Base-by-base conservation (phyloP, 2,329 filamentous ascomycete genomes). In the Xylaria hypoxylon region DNA sequence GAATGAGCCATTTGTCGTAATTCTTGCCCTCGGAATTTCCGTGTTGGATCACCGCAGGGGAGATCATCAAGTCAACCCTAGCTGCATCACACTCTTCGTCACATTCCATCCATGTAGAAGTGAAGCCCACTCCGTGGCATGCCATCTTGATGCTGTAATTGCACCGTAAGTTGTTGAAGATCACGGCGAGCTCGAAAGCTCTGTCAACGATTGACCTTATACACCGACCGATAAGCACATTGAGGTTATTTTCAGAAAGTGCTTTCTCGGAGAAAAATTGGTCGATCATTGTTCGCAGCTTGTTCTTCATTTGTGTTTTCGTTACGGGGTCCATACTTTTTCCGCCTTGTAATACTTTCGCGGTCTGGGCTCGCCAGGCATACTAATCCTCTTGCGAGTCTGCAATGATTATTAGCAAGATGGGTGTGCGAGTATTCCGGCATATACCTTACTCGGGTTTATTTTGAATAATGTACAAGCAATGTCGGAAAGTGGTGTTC, bases 91-190 rank as follows among this genome's bases (percentile, higher is more conserved):
- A 57, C 15, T 59, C 47, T 13, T 53, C 58, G 8, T 24, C 22
- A 26, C 50, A 44, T 5, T 68, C 57, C 62, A 62, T 65, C 5
- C 1, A 38, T 6, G 2, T 11, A 6, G 51, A 7, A 38, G n/a
- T 24, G 42, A 64, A 67, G 7, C 6, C 5, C 10, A 24, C 22
- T 33, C 45, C 3, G 35, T 53, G 19, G 3, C 1, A 0, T n/a
- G 62, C 58, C 6, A 1, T 5, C 2, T 19, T 1, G 28, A 56
- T 2, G 0, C 3, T 2, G 13, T 65, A 68, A 4, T 8, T 0
- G 31, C 44, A 68, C 45, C 57, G 52, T 17, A 62, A 68, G 48
- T 45, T 35, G 22, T 62, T 65, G 62, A 62, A 65, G 11, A 68
- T 55, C 3, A 31, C 38, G 10, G 65, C 65, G 2, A 68, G 50